Evolutionary conservation across 352 stramenopile species (phyloP), one percentile per base, ranked within the genome.

Genomic region (Globisporangium rhizosaccharum): DNA sequence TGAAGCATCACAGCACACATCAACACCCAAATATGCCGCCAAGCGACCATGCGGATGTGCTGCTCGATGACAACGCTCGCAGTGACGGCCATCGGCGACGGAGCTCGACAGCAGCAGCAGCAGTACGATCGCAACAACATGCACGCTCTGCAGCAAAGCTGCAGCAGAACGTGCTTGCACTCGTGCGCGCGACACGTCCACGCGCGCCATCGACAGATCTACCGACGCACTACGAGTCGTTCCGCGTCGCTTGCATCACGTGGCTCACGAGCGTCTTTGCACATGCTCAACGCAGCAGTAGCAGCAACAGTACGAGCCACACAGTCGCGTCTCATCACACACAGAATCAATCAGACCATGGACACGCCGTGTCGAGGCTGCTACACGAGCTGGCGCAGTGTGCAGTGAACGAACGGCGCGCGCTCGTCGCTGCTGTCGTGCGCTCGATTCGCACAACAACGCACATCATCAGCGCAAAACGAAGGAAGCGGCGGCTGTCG

Each of bases 391-490:
- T 63, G 10, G 10, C 14, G 37, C 53, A 57, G 37, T 46, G 44
- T 20, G 36, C 41, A 5, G 36, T 7, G 9, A 25, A 14, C 3
- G 33, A 59, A 14, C 48, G 52, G 45, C 46, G 18, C 45, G 47
- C 51, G 25, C 59, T 65, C 18, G 59, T 56, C 14, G 25, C 12
- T 12, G 45, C n/a, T 11, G 53, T 51, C 5, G 51, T 56, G 52
- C 52, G 17, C 18, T 64, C 25, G 33, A 36, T 62, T 47, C 33
- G 37, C 33, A 23, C 44, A 6, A 54, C 30, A 18, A 36, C 44
- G n/a, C 42, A 64, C 42, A 55, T 59, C 15, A 23, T 7, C 3
- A 6, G 26, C n/a, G 33, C 8, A 6, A 23, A 30, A 25, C 11
- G 42, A 20, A 23, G 39, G 44, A 59, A 59, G 33, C 20, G 58